phyloP scores from a whole-genome alignment of 2,329 filamentous ascomycete genomes.

The Claviceps quebecensis region DNA sequence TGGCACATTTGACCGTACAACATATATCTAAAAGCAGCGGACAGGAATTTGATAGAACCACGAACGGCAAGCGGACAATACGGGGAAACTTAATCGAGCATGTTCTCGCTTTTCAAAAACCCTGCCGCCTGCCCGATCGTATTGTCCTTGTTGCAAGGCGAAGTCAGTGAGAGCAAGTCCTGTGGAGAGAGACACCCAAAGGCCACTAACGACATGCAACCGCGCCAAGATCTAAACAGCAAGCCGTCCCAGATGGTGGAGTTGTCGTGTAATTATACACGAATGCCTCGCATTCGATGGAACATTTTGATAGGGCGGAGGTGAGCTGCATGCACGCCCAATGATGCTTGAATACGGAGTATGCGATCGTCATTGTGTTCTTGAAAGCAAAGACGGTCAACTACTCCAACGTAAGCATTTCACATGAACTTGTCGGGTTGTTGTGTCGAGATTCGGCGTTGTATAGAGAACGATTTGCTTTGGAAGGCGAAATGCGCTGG shows the following conservation, averaged over 20 bases:
- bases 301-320: neutral
- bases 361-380: neutral
- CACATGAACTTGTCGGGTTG: neutral
- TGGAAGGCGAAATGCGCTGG: neutral
- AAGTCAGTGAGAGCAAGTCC: neutral
- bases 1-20: neutral
- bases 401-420: neutral
- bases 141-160: neutral
- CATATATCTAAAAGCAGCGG: neutral
- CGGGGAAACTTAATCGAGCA: neutral
- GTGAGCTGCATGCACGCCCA: neutral
- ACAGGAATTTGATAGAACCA: neutral
- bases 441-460: neutral
- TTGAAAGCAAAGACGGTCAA: neutral
- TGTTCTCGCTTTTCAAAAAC: neutral
- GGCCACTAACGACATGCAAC: neutral
- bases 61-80: neutral
- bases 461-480: neutral
- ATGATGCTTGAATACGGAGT: neutral
- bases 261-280: neutral
- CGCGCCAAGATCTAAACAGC: neutral
- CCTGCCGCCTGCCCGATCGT: neutral
- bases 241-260: neutral
- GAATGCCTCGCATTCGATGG: too few species aligned
- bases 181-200: neutral